Evolutionary conservation across 2,329 filamentous ascomycete species (phyloP).

Genomic region (Neonectria hederae): DNA sequence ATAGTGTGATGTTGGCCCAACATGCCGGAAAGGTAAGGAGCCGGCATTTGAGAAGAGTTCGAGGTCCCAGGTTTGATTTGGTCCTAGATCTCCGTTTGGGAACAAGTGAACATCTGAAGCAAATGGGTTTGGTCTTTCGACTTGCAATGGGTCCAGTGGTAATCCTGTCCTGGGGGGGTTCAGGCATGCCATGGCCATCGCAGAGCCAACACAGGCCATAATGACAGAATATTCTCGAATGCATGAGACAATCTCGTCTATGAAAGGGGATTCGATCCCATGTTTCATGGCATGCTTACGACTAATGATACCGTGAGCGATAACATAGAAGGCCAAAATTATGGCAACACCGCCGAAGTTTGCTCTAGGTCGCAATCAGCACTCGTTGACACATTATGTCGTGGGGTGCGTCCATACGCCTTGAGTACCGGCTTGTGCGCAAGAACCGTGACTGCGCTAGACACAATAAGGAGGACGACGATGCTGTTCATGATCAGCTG

Average conservation of each 20-base stretch:
- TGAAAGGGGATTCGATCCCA: slow-evolving; percentile 3
- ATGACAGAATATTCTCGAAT: slow-evolving; percentile 22
- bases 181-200: slow-evolving; percentile 19
- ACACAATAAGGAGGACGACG: slow-evolving; percentile 24
- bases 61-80: not conserved
- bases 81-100: not conserved
- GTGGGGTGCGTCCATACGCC: slow-evolving; percentile 31
- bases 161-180: not conserved
- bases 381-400: slow-evolving; percentile 4
- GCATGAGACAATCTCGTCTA: slow-evolving; percentile 20
- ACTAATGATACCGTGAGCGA: slow-evolving; percentile 13
- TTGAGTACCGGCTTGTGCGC: slow-evolving; percentile 25
- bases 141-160: slow-evolving; percentile 5
- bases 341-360: slow-evolving; percentile 27
- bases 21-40: slow-evolving; percentile 4
- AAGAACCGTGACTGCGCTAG: slow-evolving; percentile 24
- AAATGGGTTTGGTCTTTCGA: slow-evolving; percentile 16
- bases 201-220: slow-evolving; percentile 19
- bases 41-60: slow-evolving; percentile 15
- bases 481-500: slow-evolving; percentile 29
- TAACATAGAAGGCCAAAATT: slow-evolving; percentile 16
- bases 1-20: slow-evolving; percentile 4
- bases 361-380: slow-evolving; percentile 31
- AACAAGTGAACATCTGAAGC: not conserved
- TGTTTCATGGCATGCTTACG: slow-evolving; percentile 6